Percentiles rank a stretch among this genome's conserved stretches.
Conservation (phyloP, 208 protist genomes). For the Phytomonas sp. region DNA sequence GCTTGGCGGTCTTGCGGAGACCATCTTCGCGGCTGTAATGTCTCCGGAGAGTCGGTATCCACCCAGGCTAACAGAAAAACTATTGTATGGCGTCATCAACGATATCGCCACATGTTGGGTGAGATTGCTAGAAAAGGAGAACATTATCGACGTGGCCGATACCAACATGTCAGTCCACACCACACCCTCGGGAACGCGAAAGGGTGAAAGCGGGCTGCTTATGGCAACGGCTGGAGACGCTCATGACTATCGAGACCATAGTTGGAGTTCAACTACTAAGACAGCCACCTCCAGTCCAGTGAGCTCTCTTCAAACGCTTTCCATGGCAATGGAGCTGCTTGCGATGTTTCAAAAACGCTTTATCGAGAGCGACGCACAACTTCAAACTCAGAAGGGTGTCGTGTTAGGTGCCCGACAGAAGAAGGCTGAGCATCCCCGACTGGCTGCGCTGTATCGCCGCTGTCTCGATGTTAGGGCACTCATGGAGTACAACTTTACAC, state of each 20-base stretch:
- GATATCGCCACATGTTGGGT: conserved; percentile 41
- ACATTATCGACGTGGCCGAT: conserved; percentile 19
- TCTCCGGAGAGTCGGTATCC: conserved; percentile 21
- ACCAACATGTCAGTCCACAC: neutral
- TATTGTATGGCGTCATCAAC: conserved; percentile 41
- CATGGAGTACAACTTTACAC: conserved; percentile 42
- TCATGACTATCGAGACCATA: neutral
- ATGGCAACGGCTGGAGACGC: neutral
- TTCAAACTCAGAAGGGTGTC: conserved; percentile 22
- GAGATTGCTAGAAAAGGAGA: conserved; percentile 25
- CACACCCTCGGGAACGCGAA: neutral
- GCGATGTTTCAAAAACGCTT: conserved; percentile 38
- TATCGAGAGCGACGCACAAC: conserved; percentile 19
- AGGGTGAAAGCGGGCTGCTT: neutral
- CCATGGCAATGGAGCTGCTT: conserved; percentile 24
- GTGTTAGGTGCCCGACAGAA: conserved; percentile 14
- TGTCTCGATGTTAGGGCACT: conserved; percentile 28
- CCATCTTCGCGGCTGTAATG: neutral
- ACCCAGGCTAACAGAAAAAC: conserved; percentile 28
- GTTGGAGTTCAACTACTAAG: neutral
- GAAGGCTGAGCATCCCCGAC: conserved; percentile 20
- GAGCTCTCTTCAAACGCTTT: conserved; percentile 18
- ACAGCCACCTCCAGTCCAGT: conserved; percentile 9
- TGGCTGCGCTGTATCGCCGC: conserved; percentile 39
- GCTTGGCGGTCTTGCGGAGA: neutral